Base-by-base conservation (phyloP, 108 stramenopile species). In the Pseudonitzschia multiseries region DNA sequence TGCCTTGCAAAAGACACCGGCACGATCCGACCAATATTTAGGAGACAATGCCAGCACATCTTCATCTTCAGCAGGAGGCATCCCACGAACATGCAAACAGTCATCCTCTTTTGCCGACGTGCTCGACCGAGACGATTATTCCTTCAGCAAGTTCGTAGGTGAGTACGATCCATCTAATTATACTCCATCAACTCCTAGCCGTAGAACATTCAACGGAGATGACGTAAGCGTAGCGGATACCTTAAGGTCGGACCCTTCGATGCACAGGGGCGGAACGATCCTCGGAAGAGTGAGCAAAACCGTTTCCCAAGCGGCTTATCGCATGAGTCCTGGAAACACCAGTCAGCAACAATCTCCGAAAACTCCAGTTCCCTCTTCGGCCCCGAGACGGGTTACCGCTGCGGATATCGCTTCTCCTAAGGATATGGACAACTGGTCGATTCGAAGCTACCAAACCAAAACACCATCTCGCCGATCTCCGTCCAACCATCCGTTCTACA, bases 141-240 rank as follows among this genome's bases (percentile, higher is more conserved):
- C 77, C 13, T 67, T 72, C 43, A 78, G 77, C 36, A 68, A 72
- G n/a, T 54, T 72, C 6, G 64, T 32, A n/a, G 71, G 71, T 21
- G 71, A 78, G 24, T 78, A 78, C 27, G 69, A 28, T 10, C 54
- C 52, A 0, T 27, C 68, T 2, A 52, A 5, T n/a, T 48, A 18
- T 48, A 48, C 24, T 24, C 68, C 46, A 0, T 31, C 69, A 8
- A 70, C 54, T 24, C 52, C 54, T 27, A 70, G 53, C 53, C 76
- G 27, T 65, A 27, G 67, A 29, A 21, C 46, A 29, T 27, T 41
- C 22, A 29, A 24, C 18, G 57, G 51, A 17, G 71, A 72, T 33
- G 77, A 78, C 28, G 71, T 72, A 26, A 72, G 71, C 48, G 71
- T 78, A 71, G 64, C 77, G 9, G 71, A 72, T n/a, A 48, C 46